Evolutionary conservation across 345 rosid genomes (phyloP), one percentile per base, ranked within the genome.

Genomic region (Camelina hispida): DNA sequence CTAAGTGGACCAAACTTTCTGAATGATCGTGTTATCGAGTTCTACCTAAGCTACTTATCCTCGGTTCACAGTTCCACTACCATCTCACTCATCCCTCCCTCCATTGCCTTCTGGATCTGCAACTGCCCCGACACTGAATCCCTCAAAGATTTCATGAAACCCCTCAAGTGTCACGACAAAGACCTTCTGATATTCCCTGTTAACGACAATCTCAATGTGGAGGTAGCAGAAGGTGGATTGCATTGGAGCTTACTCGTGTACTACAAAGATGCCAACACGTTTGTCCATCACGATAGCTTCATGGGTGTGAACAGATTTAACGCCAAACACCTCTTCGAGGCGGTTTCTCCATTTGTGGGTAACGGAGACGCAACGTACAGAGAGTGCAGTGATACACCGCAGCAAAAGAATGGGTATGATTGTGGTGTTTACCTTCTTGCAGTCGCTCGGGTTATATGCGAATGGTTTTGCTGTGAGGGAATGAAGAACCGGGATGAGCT

Each of bases 211-310:
- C 50, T 43, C 4, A 82, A 94, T 40, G 87, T 91, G 60, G 83
- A 67, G 69, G 35, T 76, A 52, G 93, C 96, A 0, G 96, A 85
- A 76, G 96, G 98, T 1, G 97, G 97, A 63, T 81, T 71, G 23
- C 97, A 91, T 46, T 94, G 98, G 97, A 94, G 92, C 78, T 80
- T 91, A 54, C 87, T 91, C 34, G 95, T 83, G 11, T 90, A 85
- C 51, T 69, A 82, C 72, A 83, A 82, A 79, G 76, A 63, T 20
- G 83, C 81, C 32, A 81, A 87, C 81, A 60, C 75, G 52, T 91
- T 90, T 76, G 81, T 88, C 75, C 98, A 91, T 81, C 97, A 90
- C 17, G 97, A 88, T 62, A 91, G 96, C 85, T 78, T 35, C 9
- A 48, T 56, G 43, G 83, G 82, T 46, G 69, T 77, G 78, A 90